A percentile compares a stretch with the other conserved stretches of the same genome.
phyloP scores from a whole-genome alignment of 768 basidiomycete genomes.

The Candolleomyces efflorescens region DNA sequence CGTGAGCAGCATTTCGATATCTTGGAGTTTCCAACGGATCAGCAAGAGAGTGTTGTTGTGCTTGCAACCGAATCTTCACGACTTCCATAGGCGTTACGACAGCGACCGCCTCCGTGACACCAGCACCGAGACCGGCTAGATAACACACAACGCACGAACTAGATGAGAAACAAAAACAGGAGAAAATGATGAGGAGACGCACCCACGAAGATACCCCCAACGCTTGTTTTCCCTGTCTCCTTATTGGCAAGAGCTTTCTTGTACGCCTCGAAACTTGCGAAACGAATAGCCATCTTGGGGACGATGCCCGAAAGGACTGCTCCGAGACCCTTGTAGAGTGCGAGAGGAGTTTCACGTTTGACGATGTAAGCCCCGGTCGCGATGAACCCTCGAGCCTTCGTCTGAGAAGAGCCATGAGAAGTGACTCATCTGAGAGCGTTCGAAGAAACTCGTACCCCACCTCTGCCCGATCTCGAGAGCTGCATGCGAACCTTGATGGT shows the following conservation, averaged over 20 bases:
- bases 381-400: slow-evolving; percentile 87
- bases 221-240: slow-evolving; percentile 72
- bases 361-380: slow-evolving; percentile 89
- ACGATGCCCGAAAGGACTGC: slow-evolving; percentile 96
- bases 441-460: slow-evolving; percentile 62
- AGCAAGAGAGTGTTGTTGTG: slow-evolving; percentile 94
- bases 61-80: slow-evolving; percentile 96
- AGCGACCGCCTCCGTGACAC: slow-evolving; percentile 89
- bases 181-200: slow-evolving; percentile 18
- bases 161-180: slow-evolving; percentile 1
- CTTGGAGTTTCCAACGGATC: slow-evolving; percentile 92
- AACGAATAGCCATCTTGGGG: slow-evolving; percentile 99
- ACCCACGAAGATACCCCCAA: slow-evolving; percentile 87
- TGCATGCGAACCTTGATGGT: slow-evolving; percentile 99
- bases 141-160: background rate
- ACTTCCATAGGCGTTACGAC: slow-evolving; percentile 99
- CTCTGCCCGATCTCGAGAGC: slow-evolving; percentile 74
- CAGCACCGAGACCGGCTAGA: slow-evolving; percentile 89
- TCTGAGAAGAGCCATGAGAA: slow-evolving; percentile 42
- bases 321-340: slow-evolving; percentile 96
- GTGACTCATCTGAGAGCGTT: slow-evolving; percentile 2
- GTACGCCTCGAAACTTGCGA: slow-evolving; percentile 96
- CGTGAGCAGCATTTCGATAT: slow-evolving; percentile 96
- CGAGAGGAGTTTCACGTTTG: slow-evolving; percentile 87
- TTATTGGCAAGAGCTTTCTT: slow-evolving; percentile 76